Conservation (phyloP, 1,284 basidiomycete species). For the Apiotrichum mycotoxinovorans region DNA sequence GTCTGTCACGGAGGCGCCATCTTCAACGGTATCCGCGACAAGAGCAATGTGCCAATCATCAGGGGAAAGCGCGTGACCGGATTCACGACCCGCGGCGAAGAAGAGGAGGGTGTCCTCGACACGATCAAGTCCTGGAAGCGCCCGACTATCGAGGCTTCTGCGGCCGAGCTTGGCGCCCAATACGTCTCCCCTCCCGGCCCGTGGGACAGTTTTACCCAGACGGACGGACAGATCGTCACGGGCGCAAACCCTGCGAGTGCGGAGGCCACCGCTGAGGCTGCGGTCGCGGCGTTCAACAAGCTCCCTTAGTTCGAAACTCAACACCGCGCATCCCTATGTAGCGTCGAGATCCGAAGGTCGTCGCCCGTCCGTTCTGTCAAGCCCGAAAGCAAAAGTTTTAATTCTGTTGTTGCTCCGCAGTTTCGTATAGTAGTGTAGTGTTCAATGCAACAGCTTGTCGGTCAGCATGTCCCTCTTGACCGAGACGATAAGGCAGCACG, state of each 20-base stretch:
- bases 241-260: constrained; percentile 21
- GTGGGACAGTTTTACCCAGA: constrained; percentile 19
- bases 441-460: too few relatives aligned
- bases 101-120: constrained; percentile 17
- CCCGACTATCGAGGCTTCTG: constrained; percentile 15
- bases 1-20: constrained; percentile 23
- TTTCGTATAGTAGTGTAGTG: too few relatives aligned
- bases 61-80: constrained; percentile 20
- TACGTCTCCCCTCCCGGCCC: constrained; percentile 13
- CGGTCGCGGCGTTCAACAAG: constrained; percentile 12
- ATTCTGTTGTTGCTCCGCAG: too few relatives aligned
- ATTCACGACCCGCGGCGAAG: constrained; percentile 22
- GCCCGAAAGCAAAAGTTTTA: too few relatives aligned
- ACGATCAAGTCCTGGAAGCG: constrained; percentile 21
- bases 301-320: constrained; percentile 1
- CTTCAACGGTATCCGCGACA: constrained; percentile 6
- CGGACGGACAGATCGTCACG: constrained; percentile 20
- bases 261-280: constrained; percentile 16
- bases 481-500: too few relatives aligned
- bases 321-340: too few relatives aligned
- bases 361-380: too few relatives aligned
- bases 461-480: too few relatives aligned
- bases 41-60: constrained; percentile 10
- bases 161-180: constrained; percentile 13
- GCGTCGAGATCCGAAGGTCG: too few relatives aligned